phyloP scores from a whole-genome alignment of 768 basidiomycete species.

The Podaxis sp. region DNA sequence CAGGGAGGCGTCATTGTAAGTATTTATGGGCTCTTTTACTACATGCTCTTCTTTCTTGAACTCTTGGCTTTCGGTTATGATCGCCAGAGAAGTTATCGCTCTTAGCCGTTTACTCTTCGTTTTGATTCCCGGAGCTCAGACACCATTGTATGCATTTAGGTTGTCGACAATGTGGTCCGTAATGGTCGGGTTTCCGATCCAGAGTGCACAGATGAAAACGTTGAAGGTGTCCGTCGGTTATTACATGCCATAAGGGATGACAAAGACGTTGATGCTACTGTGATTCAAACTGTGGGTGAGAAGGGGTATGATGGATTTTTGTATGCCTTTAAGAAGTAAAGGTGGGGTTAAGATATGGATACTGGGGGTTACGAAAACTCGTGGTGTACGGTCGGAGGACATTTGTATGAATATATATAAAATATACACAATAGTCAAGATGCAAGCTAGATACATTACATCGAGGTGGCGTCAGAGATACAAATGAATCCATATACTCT shows the following conservation, averaged over 20 bases:
- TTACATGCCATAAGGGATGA: conserved; percentile 45
- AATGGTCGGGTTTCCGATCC: conserved; percentile 42
- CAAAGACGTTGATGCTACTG: conserved; percentile 45
- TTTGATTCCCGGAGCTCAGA: not conserved
- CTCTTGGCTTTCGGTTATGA: not conserved
- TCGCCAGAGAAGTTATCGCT: not conserved
- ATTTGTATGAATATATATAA: not conserved
- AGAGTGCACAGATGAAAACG: conserved; percentile 23
- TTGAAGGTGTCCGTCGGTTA: conserved; percentile 45
- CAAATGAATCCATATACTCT: not conserved
- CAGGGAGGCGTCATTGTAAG: conserved; percentile 59
- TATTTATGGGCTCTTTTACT: conserved; percentile 5
- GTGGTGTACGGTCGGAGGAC: not conserved
- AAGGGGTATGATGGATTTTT: conserved; percentile 53
- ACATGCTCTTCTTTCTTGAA: not conserved
- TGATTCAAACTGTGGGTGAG: conserved; percentile 44
- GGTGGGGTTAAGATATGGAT: not conserved
- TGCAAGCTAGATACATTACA: not conserved
- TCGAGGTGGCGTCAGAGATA: not conserved
- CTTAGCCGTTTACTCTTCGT: not conserved
- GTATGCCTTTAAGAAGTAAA: conserved; percentile 38
- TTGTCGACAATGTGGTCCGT: conserved; percentile 61
- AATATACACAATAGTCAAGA: not conserved
- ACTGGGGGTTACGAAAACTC: not conserved
- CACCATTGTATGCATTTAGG: conserved; percentile 23